Evolutionary conservation across 441 rosid species (phyloP).

Genomic region (Croton setiger): DNA sequence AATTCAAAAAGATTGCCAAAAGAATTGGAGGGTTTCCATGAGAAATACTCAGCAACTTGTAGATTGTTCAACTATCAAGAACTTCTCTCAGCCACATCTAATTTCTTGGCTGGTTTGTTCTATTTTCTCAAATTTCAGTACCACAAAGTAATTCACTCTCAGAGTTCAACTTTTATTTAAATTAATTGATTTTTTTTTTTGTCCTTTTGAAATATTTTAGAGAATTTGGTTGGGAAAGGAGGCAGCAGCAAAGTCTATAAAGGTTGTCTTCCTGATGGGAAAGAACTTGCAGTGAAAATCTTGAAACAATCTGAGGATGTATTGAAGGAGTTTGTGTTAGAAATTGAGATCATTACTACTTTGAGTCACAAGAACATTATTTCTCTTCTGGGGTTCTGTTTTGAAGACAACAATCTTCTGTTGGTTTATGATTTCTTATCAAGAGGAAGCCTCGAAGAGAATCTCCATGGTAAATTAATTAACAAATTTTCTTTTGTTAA

Average conservation of each 20-base stretch:
- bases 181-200: constrained; percentile 3
- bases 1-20: constrained; percentile 39
- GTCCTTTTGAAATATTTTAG: constrained; percentile 32
- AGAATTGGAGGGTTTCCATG: constrained; percentile 73
- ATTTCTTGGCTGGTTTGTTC: constrained; percentile 65
- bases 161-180: constrained; percentile 1
- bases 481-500: constrained; percentile 2
- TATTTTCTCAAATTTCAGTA: constrained; percentile 18
- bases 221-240: constrained; percentile 83
- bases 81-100: constrained; percentile 60
- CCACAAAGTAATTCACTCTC: constrained; percentile 2
- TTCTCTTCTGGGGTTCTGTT: constrained; percentile 81
- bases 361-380: constrained; percentile 78
- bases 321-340: constrained; percentile 66
- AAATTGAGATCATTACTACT: constrained; percentile 76
- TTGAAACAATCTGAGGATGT: constrained; percentile 66
- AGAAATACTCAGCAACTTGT: constrained; percentile 71
- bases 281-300: constrained; percentile 78
- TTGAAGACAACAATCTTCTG: constrained; percentile 59
- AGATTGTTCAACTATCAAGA: constrained; percentile 72
- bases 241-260: constrained; percentile 84
- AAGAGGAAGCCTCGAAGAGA: constrained; percentile 92
- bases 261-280: constrained; percentile 80
- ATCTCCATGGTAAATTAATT: constrained; percentile 57
- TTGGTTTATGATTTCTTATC: constrained; percentile 73